Conservation (phyloP, 176 grass and related monocot species). For the Musa schizocarpa region DNA sequence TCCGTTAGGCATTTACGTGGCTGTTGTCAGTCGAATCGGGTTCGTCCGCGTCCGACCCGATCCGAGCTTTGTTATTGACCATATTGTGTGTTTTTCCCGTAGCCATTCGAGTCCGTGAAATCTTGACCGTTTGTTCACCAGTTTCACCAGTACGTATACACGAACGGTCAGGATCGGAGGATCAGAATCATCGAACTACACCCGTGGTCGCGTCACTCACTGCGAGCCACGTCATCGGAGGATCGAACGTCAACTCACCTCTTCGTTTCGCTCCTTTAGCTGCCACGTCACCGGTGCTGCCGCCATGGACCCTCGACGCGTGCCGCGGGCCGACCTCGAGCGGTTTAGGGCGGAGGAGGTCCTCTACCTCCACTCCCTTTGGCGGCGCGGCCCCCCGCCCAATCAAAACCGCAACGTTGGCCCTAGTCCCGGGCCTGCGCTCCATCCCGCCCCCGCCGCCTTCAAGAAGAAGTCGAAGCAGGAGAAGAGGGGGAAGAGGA, state of each 20-base stretch:
- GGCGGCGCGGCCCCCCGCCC: slow-evolving; percentile 28
- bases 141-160: too few species aligned
- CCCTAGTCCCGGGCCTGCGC: background rate
- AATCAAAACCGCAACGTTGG: background rate
- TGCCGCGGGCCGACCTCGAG: slow-evolving; percentile 1
- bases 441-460: background rate
- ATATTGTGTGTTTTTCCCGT: too few species aligned
- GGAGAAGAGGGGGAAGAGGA: slow-evolving; percentile 10
- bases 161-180: too few species aligned
- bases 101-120: too few species aligned
- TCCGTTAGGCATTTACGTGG: too few species aligned
- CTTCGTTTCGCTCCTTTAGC: too few species aligned
- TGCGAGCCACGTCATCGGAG: too few species aligned
- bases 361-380: slow-evolving; percentile 61
- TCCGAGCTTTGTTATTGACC: too few species aligned
- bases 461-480: slow-evolving; percentile 9
- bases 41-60: too few species aligned
- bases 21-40: too few species aligned
- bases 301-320: background rate
- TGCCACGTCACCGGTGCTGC: background rate
- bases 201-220: background rate
- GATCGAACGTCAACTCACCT: background rate
- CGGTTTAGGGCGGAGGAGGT: slow-evolving; percentile 42
- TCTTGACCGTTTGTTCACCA: too few species aligned
- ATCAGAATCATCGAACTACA: background rate